These are phyloP conservation scores for Acmispon strigosus DNA, from an alignment of 306 rosid species.

Conservation along the genomic window DNA sequence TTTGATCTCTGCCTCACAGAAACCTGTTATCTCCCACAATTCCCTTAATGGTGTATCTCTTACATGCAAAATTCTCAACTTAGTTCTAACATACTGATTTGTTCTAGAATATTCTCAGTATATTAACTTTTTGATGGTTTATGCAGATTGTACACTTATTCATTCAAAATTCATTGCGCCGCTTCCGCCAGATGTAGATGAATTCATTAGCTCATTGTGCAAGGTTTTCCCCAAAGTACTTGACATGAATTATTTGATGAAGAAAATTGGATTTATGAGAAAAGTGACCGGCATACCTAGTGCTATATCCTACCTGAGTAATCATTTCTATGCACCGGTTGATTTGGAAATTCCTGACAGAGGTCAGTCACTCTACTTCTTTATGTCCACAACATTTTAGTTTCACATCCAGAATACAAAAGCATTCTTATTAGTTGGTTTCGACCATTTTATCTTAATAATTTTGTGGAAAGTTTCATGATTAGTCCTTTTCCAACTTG, in stretches of 20 bases:
- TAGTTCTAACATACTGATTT: constrained; percentile 16
- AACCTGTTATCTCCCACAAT: constrained; percentile 87
- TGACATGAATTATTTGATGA: constrained; percentile 61
- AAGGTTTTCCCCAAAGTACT: constrained; percentile 54
- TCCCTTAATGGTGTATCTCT: constrained; percentile 78
- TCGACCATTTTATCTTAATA: not conserved
- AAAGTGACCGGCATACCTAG: constrained; percentile 45
- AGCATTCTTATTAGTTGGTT: constrained; percentile 6
- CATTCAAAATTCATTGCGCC: constrained; percentile 76
- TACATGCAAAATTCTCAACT: constrained; percentile 21
- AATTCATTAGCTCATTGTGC: constrained; percentile 48
- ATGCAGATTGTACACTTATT: constrained; percentile 75
- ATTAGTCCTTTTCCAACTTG: not conserved
- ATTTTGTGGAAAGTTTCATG: not conserved
- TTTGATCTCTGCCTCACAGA: constrained; percentile 92
- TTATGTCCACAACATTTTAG: not conserved
- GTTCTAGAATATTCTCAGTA: constrained; percentile 12
- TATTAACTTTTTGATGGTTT: constrained; percentile 16
- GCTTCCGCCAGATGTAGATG: constrained; percentile 60
- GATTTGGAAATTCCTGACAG: constrained; percentile 48
- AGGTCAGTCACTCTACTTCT: constrained; percentile 37
- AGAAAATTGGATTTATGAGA: constrained; percentile 48
- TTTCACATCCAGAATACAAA: not conserved
- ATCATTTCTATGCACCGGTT: constrained; percentile 55
- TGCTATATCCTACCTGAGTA: constrained; percentile 67